phyloP scores from a whole-genome alignment of 139 green algal species.

The Pleodorina starrii region DNA sequence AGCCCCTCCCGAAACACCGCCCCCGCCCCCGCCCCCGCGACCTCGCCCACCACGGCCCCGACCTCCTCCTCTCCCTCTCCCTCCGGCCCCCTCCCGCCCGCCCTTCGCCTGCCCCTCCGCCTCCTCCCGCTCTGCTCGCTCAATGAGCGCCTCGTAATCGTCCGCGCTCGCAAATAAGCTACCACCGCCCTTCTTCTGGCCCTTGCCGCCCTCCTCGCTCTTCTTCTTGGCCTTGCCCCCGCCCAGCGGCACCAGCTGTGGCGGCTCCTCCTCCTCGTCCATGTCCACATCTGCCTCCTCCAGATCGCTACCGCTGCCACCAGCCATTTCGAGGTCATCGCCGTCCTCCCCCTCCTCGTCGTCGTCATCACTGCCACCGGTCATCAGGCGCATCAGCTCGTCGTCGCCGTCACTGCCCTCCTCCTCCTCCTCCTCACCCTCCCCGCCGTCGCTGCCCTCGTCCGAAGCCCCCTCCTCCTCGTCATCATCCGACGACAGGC shows the following conservation, averaged over 20 bases:
- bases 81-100: not conserved
- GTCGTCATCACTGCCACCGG: not conserved
- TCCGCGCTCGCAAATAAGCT: slow-evolving; percentile 76
- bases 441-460: not conserved
- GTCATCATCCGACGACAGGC: slow-evolving; percentile 21
- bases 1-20: not conserved
- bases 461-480: slow-evolving; percentile 23
- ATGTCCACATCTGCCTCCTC: slow-evolving; percentile 11
- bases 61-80: not conserved
- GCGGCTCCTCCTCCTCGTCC: not conserved
- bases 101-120: not conserved
- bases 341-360: slow-evolving; percentile 1
- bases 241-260: slow-evolving; percentile 13
- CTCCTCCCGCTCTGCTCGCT: slow-evolving; percentile 8
- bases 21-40: not conserved
- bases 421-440: slow-evolving; percentile 7
- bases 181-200: slow-evolving; percentile 34
- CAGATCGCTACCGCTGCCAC: not conserved
- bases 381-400: slow-evolving; percentile 27
- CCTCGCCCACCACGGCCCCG: not conserved
- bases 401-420: slow-evolving; percentile 30
- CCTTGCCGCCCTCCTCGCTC: slow-evolving; percentile 11
- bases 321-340: not conserved
- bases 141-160: slow-evolving; percentile 62
- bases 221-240: not conserved